Evolutionary conservation across 2,329 filamentous ascomycete genomes (phyloP).

Genomic region (Gremmenia infestans): DNA sequence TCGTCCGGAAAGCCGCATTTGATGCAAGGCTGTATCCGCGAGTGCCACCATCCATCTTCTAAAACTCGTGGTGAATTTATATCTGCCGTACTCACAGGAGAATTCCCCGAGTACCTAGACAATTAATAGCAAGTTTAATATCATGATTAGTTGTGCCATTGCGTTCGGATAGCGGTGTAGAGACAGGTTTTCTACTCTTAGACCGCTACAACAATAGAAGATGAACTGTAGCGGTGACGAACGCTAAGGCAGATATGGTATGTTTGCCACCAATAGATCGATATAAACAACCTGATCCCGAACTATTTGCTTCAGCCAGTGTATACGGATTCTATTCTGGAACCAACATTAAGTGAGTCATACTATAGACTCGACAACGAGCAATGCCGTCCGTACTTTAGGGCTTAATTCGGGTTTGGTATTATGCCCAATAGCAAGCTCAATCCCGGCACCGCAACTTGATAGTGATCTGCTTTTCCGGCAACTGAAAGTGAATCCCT

Average conservation of each 20-base stretch:
- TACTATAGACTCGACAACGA: too few species aligned
- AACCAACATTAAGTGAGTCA: too few species aligned
- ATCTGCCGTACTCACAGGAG: too few species aligned
- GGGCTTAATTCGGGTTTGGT: not conserved
- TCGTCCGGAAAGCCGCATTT: conserved; percentile 19
- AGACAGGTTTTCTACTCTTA: conserved; percentile 4
- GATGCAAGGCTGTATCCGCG: conserved; percentile 10
- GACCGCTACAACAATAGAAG: conserved; percentile 2
- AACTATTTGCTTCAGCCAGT: conserved; percentile 8
- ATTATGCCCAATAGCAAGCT: not conserved
- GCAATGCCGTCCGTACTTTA: not conserved
- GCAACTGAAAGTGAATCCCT: too few species aligned
- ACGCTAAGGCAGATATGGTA: not conserved
- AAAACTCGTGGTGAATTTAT: too few species aligned
- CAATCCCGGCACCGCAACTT: not conserved
- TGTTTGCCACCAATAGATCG: conserved; percentile 4
- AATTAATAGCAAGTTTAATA: too few species aligned
- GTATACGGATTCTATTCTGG: not conserved
- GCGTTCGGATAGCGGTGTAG: conserved; percentile 8
- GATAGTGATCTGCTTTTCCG: not conserved
- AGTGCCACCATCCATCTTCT: not conserved
- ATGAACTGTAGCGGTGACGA: conserved; percentile 12
- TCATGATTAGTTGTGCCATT: too few species aligned
- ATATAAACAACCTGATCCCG: not conserved
- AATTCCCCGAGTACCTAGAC: too few species aligned